Evolutionary conservation across 352 stramenopile species (phyloP).

Genomic region (Globisporangium emineosum): DNA sequence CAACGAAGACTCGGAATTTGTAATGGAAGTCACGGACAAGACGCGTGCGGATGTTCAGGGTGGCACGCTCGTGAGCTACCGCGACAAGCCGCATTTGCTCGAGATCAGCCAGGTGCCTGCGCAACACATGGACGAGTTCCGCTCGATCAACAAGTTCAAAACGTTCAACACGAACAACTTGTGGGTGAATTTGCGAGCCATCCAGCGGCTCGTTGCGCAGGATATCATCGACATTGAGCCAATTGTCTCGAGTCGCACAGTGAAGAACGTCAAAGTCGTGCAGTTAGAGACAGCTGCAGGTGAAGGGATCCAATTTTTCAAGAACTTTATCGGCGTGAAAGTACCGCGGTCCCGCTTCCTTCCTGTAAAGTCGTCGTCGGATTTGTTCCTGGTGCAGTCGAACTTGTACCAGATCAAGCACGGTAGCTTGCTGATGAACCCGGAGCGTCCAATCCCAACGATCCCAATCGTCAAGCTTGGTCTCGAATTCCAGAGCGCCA

Average conservation of each 20-base stretch:
- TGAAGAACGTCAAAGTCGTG: conserved; percentile 94
- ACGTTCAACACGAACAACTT: conserved; percentile 99
- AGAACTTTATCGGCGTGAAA: conserved; percentile 95
- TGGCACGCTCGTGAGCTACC: conserved; percentile 89
- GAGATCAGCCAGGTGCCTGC: conserved; percentile 97
- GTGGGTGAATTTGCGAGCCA: conserved; percentile 97
- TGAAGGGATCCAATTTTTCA: conserved; percentile 98
- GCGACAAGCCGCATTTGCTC: conserved; percentile 93
- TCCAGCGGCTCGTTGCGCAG: conserved; percentile 95
- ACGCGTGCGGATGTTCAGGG: conserved; percentile 90
- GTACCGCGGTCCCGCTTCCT: conserved; percentile 96
- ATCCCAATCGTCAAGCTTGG: conserved; percentile 94
- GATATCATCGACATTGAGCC: conserved; percentile 98
- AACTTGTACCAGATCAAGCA: conserved; percentile 94
- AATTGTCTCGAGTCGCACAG: conserved; percentile 91
- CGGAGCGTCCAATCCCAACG: conserved; percentile 66
- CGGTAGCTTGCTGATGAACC: conserved; percentile 88
- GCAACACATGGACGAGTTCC: conserved; percentile 94
- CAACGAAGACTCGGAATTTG: conserved; percentile 95
- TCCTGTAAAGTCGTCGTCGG: conserved; percentile 98
- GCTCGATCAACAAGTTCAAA: conserved; percentile 93
- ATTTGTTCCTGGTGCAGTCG: conserved; percentile 95
- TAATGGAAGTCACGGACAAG: conserved; percentile 98
- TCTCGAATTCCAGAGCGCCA: conserved; percentile 86
- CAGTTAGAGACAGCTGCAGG: conserved; percentile 96